Base-by-base conservation (phyloP, 176 grass and related monocot species). In the Lolium multiflorum region DNA sequence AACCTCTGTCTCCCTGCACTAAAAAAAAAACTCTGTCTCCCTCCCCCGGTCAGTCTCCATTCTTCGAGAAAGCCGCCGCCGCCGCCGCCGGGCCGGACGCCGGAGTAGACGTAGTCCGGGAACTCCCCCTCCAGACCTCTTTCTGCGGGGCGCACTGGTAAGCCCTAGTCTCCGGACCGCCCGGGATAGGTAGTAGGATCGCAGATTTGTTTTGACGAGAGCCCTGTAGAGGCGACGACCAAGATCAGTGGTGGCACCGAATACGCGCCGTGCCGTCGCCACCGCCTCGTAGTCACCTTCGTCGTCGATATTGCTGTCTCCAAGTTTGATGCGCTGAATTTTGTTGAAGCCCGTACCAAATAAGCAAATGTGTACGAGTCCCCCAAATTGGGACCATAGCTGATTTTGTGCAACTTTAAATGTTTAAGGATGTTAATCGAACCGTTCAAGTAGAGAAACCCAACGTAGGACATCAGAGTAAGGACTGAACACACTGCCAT, bases 121-220 rank as follows among this genome's bases (percentile, higher is more conserved):
- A 9, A 58, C 38, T 46, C 9, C 39, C 22, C 47, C 37, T 25
- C 79, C 28, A 13, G 13, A 12, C 62, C 37, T 39, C 61, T 69
- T 76, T 37, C 62, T n/a, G 67, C 77, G 41, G 6, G 71, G 24
- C 18, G 50, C 78, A 71, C 55, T 4, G 88, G 89, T 90, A 63
- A 70, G 83, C 55, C 6, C 52, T 20, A 2, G 1, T 2, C 73
- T 28, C 71, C 21, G 5, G 41, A 57, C 35, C 38, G 20, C 38
- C 21, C 10, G 21, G 41, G 52, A 31, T 28, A 17, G 6, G 22
- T 52, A 28, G 72, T 20, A 73, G 50, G 38, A 62, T 37, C 73
- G 0, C 56, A 11, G 57, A 15, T 37, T 58, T 3, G 41, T 25
- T 59, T 28, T 12, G 20, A 21, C 5, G 22, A 72, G 39, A 61